phyloP scores from a whole-genome alignment of 2,329 filamentous ascomycete genomes.

The Blastomyces emzantsi region DNA sequence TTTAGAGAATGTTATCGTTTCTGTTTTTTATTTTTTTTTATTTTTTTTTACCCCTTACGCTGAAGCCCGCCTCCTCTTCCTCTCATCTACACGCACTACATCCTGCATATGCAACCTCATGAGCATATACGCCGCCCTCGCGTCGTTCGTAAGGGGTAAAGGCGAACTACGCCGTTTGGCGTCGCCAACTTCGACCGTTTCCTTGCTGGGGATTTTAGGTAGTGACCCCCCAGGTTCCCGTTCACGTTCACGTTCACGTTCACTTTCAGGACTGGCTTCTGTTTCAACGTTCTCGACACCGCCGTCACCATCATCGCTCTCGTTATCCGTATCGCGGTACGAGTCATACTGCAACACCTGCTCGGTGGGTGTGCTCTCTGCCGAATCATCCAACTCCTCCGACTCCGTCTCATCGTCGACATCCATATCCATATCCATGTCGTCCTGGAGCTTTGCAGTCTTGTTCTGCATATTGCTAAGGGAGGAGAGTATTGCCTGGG shows the following conservation, averaged over 20 bases:
- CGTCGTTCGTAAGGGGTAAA: slow-evolving; percentile 21
- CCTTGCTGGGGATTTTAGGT: slow-evolving; percentile 1
- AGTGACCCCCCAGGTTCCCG: background rate
- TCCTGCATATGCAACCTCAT: slow-evolving; percentile 29
- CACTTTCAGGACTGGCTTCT: slow-evolving; percentile 10
- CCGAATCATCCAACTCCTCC: slow-evolving; percentile 8
- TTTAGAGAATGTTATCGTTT: too few relatives aligned
- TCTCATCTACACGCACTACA: slow-evolving; percentile 18
- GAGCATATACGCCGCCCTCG: slow-evolving; percentile 32
- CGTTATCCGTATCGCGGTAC: slow-evolving; percentile 12
- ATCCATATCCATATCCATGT: slow-evolving; percentile 6
- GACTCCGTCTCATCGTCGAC: slow-evolving; percentile 6
- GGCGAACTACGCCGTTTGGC: slow-evolving; percentile 20
- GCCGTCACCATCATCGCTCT: slow-evolving; percentile 11
- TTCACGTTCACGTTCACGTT: background rate
- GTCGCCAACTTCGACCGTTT: slow-evolving; percentile 10
- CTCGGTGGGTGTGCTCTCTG: slow-evolving; percentile 10
- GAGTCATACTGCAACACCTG: slow-evolving; percentile 1
- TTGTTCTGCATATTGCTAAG: slow-evolving; percentile 16
- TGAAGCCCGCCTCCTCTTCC: slow-evolving; percentile 17
- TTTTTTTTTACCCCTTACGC: slow-evolving; percentile 1
- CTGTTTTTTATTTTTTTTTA: background rate
- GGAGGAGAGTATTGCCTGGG: slow-evolving; percentile 21
- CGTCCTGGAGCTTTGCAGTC: slow-evolving; percentile 8
- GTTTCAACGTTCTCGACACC: slow-evolving; percentile 6